Percentiles rank a stretch among this genome's conserved stretches.
phyloP scores from a whole-genome alignment of 441 rosid species.

The Croton setiger region DNA sequence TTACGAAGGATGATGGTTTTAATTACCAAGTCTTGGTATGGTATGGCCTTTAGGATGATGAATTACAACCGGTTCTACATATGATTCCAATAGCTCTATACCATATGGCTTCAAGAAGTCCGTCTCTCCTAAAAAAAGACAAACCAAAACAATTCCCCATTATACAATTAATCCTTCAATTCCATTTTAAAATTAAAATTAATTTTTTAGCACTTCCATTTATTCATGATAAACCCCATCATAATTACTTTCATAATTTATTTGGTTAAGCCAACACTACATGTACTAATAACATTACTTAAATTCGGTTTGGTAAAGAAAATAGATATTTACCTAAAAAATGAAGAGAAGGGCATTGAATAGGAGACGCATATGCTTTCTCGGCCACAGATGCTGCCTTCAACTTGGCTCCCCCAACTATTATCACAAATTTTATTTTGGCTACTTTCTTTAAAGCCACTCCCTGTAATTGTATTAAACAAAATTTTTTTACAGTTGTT shows the following conservation, averaged over 20 bases:
- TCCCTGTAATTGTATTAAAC: constrained; percentile 52
- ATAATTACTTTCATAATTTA: too few relatives aligned
- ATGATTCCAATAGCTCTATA: constrained; percentile 45
- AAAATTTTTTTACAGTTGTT: too few relatives aligned
- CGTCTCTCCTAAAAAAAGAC: constrained; percentile 58
- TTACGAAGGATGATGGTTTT: background rate
- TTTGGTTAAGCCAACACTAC: too few relatives aligned
- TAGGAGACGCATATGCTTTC: constrained; percentile 54
- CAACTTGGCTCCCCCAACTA: constrained; percentile 78
- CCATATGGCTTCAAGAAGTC: constrained; percentile 81
- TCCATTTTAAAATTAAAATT: too few relatives aligned
- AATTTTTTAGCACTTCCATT: too few relatives aligned
- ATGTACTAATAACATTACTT: too few relatives aligned
- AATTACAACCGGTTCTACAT: constrained; percentile 50
- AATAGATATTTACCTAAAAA: constrained; percentile 48
- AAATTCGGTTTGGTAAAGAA: background rate
- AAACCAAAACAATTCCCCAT: background rate
- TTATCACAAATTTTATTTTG: constrained; percentile 56
- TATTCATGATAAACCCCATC: too few relatives aligned
- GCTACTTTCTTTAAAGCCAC: constrained; percentile 66
- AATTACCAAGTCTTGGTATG: constrained; percentile 65
- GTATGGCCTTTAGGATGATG: constrained; percentile 94
- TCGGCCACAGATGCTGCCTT: constrained; percentile 44
- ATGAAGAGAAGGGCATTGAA: constrained; percentile 62
- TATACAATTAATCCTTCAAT: too few relatives aligned